These are phyloP conservation scores for Hemileccinum impolitum DNA, from an alignment of 768 basidiomycete genomes.

Conservation along the genomic window DNA sequence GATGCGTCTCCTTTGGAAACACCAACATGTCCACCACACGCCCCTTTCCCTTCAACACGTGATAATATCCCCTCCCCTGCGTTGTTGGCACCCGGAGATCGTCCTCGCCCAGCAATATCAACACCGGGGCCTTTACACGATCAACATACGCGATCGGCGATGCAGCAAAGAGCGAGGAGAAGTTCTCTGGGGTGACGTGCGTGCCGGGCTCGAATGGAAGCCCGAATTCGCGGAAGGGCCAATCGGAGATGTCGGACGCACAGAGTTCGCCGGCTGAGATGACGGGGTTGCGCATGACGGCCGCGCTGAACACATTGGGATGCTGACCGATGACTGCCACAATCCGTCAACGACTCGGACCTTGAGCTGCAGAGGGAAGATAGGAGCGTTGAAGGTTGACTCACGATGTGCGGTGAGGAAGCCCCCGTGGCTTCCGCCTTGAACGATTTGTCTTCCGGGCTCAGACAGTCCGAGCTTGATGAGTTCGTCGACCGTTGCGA, in stretches of 20 bases:
- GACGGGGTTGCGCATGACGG: constrained; percentile 67
- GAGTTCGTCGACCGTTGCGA: constrained; percentile 51
- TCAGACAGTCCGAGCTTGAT: constrained; percentile 47
- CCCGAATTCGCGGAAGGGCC: constrained; percentile 47
- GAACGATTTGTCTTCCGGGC: constrained; percentile 50
- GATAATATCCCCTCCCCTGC: constrained; percentile 62
- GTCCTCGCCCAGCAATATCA: constrained; percentile 56
- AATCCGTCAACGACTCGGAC: too few species aligned
- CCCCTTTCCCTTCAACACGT: constrained; percentile 51
- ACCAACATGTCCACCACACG: constrained; percentile 53
- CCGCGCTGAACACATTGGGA: constrained; percentile 60
- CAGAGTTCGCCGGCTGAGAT: constrained; percentile 56
- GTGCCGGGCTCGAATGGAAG: constrained; percentile 32
- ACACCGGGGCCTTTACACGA: constrained; percentile 47
- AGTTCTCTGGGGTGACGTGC: constrained; percentile 45
- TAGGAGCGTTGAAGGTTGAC: too few species aligned
- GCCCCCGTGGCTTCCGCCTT: constrained; percentile 72
- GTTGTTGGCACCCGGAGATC: constrained; percentile 62
- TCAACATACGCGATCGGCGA: constrained; percentile 59
- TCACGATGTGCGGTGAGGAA: constrained; percentile 57
- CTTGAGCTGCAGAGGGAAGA: background rate
- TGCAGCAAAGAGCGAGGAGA: constrained; percentile 39
- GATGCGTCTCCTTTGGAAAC: constrained; percentile 62
- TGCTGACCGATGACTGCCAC: constrained; percentile 57
- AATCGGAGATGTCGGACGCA: constrained; percentile 66